Evolutionary conservation across 2,329 filamentous ascomycete genomes (phyloP), one percentile per base, ranked within the genome.

Genomic region (Nemania serpens): DNA sequence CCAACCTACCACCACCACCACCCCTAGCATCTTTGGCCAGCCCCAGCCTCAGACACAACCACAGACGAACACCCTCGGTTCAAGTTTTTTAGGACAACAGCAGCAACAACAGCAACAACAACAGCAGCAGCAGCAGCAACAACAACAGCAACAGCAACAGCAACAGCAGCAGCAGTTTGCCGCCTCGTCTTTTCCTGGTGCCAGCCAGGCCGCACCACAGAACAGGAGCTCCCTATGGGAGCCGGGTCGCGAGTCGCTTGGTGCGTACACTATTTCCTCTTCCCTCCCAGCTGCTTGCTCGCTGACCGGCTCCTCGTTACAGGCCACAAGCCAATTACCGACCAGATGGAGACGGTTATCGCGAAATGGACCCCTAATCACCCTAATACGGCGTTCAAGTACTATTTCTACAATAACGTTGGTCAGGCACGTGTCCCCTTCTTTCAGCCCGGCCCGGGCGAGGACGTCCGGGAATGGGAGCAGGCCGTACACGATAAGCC

Each of bases 351-450:
- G 62, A 80, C 87, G 25, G 82, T 95, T 42, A 79, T 86, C 54
- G 81, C 86, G 62, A 93, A 93, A 77, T 95, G 91, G 91, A 82
- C 90, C 63, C 87, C 90, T 1, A 76, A 81, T 25, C 84, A 82
- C 73, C 82, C 86, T 20, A 86, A 86, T 72, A 93, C 90, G 69
- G 85, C 84, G 29, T 92, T 95, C 78, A 90, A 91, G 75, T 82
- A 90, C 72, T 94, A 94, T 79, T 91, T 95, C 75, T 96, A 95
- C 82, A 95, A 95, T 77, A 87, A 91, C 67, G 90, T 93, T 64
- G 88, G 90, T 65, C 86, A 90, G 70, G 84, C 86, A 54, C 84
- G 84, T 72, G 88, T 89, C n/a, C 90, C 90, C 11, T 93, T 90
- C 75, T 93, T 90, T 75, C 85, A 88, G 65, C 90, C 90, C 2